phyloP scores from a whole-genome alignment of 2,329 filamentous ascomycete species.

The Arthrinium phaeospermum region DNA sequence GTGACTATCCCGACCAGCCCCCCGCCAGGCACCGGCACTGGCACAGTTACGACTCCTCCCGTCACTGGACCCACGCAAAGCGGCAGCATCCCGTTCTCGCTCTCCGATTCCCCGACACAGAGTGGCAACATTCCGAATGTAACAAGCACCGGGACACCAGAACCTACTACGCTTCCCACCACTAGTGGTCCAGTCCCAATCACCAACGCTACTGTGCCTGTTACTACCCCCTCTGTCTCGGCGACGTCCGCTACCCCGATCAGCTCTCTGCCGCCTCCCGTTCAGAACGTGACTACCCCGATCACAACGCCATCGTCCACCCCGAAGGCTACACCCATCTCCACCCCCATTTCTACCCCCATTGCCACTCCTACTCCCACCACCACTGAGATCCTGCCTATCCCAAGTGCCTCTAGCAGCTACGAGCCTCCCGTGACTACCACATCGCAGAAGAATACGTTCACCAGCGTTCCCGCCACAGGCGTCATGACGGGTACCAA shows the following conservation, averaged over 20 bases:
- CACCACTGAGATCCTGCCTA: neutral
- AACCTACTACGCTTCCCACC: neutral
- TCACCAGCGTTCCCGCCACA: conserved; percentile 49
- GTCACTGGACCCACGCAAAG: neutral
- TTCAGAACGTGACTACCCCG: neutral
- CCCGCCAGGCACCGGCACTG: neutral
- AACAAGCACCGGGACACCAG: neutral
- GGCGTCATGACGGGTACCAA: conserved; percentile 50
- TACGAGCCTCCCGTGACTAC: conserved; percentile 1
- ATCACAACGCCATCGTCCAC: neutral
- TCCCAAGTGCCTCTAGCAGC: neutral
- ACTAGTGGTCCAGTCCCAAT: conserved; percentile 1
- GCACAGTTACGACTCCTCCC: neutral
- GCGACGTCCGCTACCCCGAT: neutral
- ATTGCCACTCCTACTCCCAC: neutral
- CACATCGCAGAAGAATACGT: conserved; percentile 26
- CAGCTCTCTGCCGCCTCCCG: neutral
- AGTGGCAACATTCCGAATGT: neutral
- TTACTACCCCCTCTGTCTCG: neutral
- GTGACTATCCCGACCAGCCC: neutral
- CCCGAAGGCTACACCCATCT: neutral
- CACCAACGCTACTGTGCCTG: neutral
- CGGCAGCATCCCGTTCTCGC: neutral
- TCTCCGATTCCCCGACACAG: neutral
- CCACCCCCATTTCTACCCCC: neutral